phyloP scores from a whole-genome alignment of 306 rosid genomes.

The Fragaria nilgerrensis region DNA sequence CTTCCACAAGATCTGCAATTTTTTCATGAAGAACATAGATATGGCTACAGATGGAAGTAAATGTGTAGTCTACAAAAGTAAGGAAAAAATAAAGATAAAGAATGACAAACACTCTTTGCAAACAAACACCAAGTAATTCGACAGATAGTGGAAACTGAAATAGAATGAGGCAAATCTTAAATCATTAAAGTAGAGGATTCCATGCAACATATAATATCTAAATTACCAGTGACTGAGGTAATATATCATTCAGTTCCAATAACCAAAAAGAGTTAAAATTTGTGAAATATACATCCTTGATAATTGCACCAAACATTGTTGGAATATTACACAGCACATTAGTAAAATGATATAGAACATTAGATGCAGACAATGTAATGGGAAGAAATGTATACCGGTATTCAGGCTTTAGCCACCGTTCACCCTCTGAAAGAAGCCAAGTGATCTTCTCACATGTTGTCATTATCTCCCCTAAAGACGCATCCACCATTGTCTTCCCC shows the following conservation, averaged over 20 bases:
- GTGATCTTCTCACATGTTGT: constrained; percentile 94
- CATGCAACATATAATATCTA: constrained; percentile 4
- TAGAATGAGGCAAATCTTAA: background rate
- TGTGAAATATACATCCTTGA: background rate
- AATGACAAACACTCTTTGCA: background rate
- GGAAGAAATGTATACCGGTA: constrained; percentile 52
- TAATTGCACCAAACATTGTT: background rate
- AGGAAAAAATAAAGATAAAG: background rate
- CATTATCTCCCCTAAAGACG: constrained; percentile 91
- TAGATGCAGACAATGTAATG: constrained; percentile 11
- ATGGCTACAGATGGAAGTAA: constrained; percentile 10
- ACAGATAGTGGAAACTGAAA: background rate
- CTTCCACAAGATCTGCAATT: constrained; percentile 75
- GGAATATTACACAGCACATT: background rate
- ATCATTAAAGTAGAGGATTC: background rate
- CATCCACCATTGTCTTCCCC: constrained; percentile 93
- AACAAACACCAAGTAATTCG: background rate
- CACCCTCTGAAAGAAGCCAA: constrained; percentile 96
- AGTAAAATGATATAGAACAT: constrained; percentile 17
- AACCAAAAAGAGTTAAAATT: constrained; percentile 14
- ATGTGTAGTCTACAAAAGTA: constrained; percentile 9
- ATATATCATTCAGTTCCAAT: constrained; percentile 12
- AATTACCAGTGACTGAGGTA: background rate
- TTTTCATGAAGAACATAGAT: constrained; percentile 6
- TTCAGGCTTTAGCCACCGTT: constrained; percentile 87